A percentile compares a stretch with the other conserved stretches of the same genome.
These are phyloP conservation scores for Coemansia javaensis DNA, from an alignment of 192 early-diverging fungal genomes.

Conservation along the genomic window DNA sequence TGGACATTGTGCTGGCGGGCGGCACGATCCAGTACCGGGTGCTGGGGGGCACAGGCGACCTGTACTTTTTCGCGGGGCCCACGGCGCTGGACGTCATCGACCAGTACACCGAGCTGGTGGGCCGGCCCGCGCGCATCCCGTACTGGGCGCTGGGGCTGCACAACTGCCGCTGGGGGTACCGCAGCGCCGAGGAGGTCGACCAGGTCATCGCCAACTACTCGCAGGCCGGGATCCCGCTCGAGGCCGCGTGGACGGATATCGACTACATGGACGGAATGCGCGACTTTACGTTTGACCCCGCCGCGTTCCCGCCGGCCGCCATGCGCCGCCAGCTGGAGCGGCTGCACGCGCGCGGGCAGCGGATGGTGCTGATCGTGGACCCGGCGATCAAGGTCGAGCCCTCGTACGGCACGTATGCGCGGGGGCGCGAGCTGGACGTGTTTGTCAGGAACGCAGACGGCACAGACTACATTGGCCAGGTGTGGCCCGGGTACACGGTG, in stretches of 20 bases:
- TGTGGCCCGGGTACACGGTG: conserved; percentile 64
- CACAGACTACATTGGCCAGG: conserved; percentile 51
- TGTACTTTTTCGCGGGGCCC: conserved; percentile 62
- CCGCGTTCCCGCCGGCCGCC: conserved; percentile 52
- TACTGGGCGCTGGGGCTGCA: conserved; percentile 63
- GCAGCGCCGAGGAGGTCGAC: conserved; percentile 53
- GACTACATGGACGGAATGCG: conserved; percentile 66
- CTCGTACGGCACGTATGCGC: conserved; percentile 52
- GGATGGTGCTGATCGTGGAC: conserved; percentile 60
- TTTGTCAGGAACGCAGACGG: conserved; percentile 60
- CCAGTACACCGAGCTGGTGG: conserved; percentile 62
- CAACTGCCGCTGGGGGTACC: conserved; percentile 63
- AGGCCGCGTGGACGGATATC: conserved; percentile 63
- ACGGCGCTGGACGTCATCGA: conserved; percentile 31
- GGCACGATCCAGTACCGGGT: conserved; percentile 57
- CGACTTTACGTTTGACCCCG: conserved; percentile 58
- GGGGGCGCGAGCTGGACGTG: conserved; percentile 49
- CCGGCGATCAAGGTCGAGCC: conserved; percentile 56
- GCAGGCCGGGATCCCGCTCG: conserved; percentile 56
- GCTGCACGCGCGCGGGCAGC: conserved; percentile 51
- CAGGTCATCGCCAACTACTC: conserved; percentile 53
- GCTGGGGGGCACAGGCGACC: conserved; percentile 61
- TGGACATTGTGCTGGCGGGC: conserved; percentile 57
- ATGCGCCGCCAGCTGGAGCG: conserved; percentile 46
- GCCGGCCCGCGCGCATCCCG: conserved; percentile 56